phyloP scores from a whole-genome alignment of 768 basidiomycete species.

The Serendipita indica region DNA sequence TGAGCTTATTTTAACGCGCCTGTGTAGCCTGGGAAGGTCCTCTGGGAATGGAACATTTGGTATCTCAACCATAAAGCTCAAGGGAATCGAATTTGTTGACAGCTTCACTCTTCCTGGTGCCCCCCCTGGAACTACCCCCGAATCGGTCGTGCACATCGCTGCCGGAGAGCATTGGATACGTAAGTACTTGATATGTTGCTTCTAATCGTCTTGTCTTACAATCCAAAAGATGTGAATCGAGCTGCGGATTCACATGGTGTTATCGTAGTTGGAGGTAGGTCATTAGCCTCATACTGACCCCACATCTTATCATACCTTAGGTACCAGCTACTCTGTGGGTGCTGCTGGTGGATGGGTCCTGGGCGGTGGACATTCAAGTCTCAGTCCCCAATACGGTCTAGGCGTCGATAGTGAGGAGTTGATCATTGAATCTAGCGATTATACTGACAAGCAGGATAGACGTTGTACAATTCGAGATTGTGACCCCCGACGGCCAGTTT shows the following conservation, averaged over 20 bases:
- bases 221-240: slow-evolving; percentile 30
- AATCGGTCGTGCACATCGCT: slow-evolving; percentile 11
- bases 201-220: slow-evolving; percentile 28
- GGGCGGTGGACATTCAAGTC: slow-evolving; percentile 33
- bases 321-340: slow-evolving; percentile 28
- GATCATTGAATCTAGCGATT: background rate
- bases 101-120: slow-evolving; percentile 24
- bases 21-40: slow-evolving; percentile 23
- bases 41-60: slow-evolving; percentile 26
- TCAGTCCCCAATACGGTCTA: slow-evolving; percentile 30
- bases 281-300: no score
- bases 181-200: slow-evolving; percentile 11
- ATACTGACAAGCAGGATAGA: background rate
- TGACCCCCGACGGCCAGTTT: slow-evolving; percentile 11
- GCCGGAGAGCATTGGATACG: slow-evolving; percentile 14
- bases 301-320: no score
- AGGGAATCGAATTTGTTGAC: slow-evolving; percentile 24
- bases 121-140: slow-evolving; percentile 13
- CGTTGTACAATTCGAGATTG: slow-evolving; percentile 12
- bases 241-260: slow-evolving; percentile 27
- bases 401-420: slow-evolving; percentile 16
- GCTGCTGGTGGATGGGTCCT: slow-evolving; percentile 35
- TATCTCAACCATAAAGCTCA: slow-evolving; percentile 30
- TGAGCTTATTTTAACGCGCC: background rate
- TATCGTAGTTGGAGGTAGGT: slow-evolving; percentile 36